Percentiles rank a stretch among this genome's conserved stretches.
Evolutionary conservation across 2,329 filamentous ascomycete species (phyloP).

Genomic region (Phialemoniopsis sp.): DNA sequence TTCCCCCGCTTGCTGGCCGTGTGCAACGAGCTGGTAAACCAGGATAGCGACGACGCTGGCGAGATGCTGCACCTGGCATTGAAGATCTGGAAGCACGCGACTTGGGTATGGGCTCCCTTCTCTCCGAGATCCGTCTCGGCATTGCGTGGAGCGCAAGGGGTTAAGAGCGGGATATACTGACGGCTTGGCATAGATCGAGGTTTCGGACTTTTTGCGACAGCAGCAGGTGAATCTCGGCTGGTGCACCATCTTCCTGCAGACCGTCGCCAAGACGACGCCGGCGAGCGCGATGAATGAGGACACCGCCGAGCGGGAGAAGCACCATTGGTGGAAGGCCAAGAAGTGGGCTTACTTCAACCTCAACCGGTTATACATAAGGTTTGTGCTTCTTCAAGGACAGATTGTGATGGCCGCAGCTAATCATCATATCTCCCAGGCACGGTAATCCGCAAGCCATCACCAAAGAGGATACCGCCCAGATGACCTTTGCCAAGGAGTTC

Average conservation of each 20-base stretch:
- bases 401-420: not conserved
- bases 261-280: constrained; percentile 81
- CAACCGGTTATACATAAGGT: constrained; percentile 92
- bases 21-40: constrained; percentile 82
- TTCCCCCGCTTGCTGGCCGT: constrained; percentile 87
- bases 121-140: not conserved
- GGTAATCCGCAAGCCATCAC: constrained; percentile 78
- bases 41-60: constrained; percentile 88
- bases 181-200: constrained; percentile 65
- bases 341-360: constrained; percentile 99
- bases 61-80: constrained; percentile 95
- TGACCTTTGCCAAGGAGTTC: constrained; percentile 85
- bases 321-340: constrained; percentile 99
- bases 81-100: constrained; percentile 97
- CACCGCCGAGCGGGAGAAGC: constrained; percentile 79
- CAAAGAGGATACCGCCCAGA: constrained; percentile 66
- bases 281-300: constrained; percentile 74
- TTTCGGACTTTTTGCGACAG: constrained; percentile 72
- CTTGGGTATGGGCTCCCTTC: constrained; percentile 63
- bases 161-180: constrained; percentile 15
- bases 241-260: constrained; percentile 91
- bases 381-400: constrained; percentile 16
- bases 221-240: constrained; percentile 85
- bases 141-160: not conserved
- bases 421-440: constrained; percentile 54